Conservation (phyloP, 2,329 filamentous ascomycete species). For the Hymenoscyphus albidus region DNA sequence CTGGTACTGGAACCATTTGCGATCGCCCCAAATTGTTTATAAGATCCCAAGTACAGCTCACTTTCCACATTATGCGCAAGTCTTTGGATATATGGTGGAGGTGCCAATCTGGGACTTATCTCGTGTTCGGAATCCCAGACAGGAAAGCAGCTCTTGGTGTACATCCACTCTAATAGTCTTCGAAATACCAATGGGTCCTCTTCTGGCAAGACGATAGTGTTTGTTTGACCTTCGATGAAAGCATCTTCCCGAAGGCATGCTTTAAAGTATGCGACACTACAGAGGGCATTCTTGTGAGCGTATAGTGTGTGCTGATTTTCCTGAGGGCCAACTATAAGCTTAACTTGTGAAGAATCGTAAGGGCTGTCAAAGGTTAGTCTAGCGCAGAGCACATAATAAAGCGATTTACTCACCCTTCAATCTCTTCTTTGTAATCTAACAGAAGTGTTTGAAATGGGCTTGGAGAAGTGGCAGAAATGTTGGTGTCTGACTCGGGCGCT, state of each 20-base stretch:
- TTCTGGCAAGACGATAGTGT: not conserved
- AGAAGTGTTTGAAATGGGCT: too few species aligned
- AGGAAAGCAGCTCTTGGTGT: not conserved
- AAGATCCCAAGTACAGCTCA: not conserved
- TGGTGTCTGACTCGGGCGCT: too few species aligned
- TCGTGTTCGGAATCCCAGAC: not conserved
- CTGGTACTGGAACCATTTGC: not conserved
- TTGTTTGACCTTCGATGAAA: not conserved
- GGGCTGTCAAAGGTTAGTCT: not conserved
- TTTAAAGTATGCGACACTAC: not conserved
- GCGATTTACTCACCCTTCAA: too few species aligned
- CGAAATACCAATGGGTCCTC: not conserved
- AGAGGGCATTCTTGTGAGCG: not conserved
- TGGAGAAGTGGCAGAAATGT: too few species aligned
- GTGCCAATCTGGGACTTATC: not conserved
- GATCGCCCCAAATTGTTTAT: not conserved
- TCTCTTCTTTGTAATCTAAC: too few species aligned
- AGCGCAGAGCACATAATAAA: too few species aligned
- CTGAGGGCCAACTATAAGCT: not conserved
- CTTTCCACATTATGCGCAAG: not conserved
- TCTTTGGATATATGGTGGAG: not conserved
- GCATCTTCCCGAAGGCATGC: not conserved
- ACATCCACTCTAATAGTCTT: not conserved
- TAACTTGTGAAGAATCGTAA: not conserved
- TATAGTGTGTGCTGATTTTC: not conserved